Conservation (phyloP, 805 yeast genomes). For the Sugiyamaella floridensis region DNA sequence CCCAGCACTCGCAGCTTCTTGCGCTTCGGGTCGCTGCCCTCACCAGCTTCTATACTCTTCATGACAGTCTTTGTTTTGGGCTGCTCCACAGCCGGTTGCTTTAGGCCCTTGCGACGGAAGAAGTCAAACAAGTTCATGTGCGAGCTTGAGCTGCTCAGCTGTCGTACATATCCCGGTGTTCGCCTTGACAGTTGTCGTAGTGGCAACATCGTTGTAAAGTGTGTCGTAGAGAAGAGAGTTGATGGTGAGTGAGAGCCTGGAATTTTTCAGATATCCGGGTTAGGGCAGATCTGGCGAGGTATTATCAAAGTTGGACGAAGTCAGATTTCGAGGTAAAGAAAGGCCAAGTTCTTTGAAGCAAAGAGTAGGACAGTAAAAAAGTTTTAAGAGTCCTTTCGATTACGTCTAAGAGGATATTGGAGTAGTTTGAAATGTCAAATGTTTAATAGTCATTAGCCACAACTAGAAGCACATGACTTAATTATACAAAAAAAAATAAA, state of each 20-base stretch:
- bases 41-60: slow-evolving; percentile 13
- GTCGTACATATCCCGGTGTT: background rate
- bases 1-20: slow-evolving; percentile 22
- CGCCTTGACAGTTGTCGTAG: background rate
- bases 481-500: too few species aligned
- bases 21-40: slow-evolving; percentile 4
- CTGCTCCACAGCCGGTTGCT: slow-evolving; percentile 1
- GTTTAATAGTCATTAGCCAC: too few species aligned
- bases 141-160: background rate
- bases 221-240: background rate
- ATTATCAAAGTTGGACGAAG: too few species aligned
- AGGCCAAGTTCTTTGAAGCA: too few species aligned
- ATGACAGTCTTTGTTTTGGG: slow-evolving; percentile 19
- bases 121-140: slow-evolving; percentile 14
- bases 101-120: slow-evolving; percentile 12
- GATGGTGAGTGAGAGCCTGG: background rate
- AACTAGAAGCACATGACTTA: too few species aligned
- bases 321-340: too few species aligned
- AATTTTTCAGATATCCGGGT: slow-evolving; percentile 3
- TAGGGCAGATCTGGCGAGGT: background rate
- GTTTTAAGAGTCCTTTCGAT: too few species aligned
- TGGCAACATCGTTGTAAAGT: background rate
- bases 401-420: too few species aligned
- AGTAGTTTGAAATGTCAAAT: too few species aligned
- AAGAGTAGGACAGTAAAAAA: too few species aligned